Base-by-base conservation (phyloP, 1,139 yeast species). In the Geotrichum reessii region DNA sequence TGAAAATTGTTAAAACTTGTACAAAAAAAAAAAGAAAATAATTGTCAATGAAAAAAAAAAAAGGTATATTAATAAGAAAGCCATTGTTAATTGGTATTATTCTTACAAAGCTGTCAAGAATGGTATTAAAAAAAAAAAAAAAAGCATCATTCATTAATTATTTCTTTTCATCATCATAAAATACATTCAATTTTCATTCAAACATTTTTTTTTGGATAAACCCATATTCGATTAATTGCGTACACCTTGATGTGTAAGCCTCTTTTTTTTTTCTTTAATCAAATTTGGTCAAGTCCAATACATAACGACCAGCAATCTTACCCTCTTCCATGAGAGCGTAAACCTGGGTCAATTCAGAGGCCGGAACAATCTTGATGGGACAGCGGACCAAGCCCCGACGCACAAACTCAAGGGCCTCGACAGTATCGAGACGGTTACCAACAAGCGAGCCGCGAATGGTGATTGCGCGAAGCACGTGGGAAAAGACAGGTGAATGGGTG, bases 391-490 rank as follows among this genome's bases (percentile, higher is more conserved):
- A 76, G 60, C 88, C 89, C 66, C 87, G 78, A 59, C 78, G 64
- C 68, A 83, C 83, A 77, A 84, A 84, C 64, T 83, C 86, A 64
- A 85, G 74, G 60, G 90, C 89, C 73, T 85, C 90, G 66, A 82
- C 79, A 51, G 87, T 78, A 72, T 85, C 90, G 61, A 83, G 83
- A 73, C 88, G 80, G 78, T 83, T 84, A 64, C 90, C 90, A 58
- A 85, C 89, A 67, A 84, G 82, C 55, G 87, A 82, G 63, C 89
- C 90, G 65, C 76, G 78, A 67, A 85, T 81, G 65, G 75, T 73
- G 65, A 84, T 74, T 48, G 86, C 79, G 69, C 78, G 83, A 63
- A 82, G 77, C 63, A 85, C 61, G 17, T 84, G 76, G 63, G 71
- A 73, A 73, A 83, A 81, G 58, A 83, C 82, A 59, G 82, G 77